phyloP scores from a whole-genome alignment of 164 flowering plant genomes.

The Vitis cinerea region DNA sequence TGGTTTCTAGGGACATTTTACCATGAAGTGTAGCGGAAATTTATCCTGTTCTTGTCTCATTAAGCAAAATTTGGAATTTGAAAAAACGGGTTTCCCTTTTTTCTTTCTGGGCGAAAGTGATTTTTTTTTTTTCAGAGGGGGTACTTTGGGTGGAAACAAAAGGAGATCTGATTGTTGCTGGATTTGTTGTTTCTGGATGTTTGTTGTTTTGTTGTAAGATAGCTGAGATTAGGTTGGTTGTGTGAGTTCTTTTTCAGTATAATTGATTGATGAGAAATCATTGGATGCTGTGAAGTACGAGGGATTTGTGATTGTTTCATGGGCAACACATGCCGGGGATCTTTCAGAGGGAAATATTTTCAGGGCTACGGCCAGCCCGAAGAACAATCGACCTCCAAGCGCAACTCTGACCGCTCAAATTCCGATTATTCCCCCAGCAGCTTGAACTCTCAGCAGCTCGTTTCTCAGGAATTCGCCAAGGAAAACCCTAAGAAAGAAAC shows the following conservation, averaged over 20 bases:
- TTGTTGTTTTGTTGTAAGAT: neutral
- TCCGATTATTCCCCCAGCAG: constrained; percentile 36
- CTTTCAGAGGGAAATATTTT: constrained; percentile 57
- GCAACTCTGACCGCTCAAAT: constrained; percentile 34
- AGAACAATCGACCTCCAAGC: constrained; percentile 43
- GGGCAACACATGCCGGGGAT: constrained; percentile 99
- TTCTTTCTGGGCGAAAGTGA: no score
- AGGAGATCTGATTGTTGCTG: neutral
- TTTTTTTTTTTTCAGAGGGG: no score
- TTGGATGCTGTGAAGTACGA: constrained; percentile 28
- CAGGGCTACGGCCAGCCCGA: constrained; percentile 67
- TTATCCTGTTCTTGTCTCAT: no score
- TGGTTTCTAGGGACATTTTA: no score
- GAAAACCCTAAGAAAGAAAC: constrained; percentile 33
- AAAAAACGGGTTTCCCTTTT: no score
- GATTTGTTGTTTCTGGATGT: constrained; percentile 3
- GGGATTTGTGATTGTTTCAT: constrained; percentile 55
- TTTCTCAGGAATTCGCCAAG: constrained; percentile 41
- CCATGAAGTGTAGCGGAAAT: no score
- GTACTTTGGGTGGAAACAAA: no score
- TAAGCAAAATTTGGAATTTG: no score
- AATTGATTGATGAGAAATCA: constrained; percentile 10
- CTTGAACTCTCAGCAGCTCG: constrained; percentile 31
- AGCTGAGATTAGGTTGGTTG: neutral
- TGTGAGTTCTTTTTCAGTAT: neutral